phyloP scores from a whole-genome alignment of 257 asterid species.

The Parsonsia alboflavescens region DNA sequence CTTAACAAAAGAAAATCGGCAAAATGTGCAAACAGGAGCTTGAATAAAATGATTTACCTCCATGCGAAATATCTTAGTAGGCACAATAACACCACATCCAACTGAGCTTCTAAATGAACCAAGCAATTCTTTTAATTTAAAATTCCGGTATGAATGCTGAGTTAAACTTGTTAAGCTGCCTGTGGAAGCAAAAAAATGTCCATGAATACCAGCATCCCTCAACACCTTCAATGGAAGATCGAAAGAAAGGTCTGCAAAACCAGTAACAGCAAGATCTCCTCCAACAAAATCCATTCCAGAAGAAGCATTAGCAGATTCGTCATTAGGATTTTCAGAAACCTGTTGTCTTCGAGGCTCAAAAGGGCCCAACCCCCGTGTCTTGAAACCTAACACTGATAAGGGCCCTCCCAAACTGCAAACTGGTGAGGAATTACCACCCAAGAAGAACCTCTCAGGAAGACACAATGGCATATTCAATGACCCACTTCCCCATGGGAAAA shows the following conservation, averaged over 20 bases:
- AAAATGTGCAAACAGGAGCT: neutral
- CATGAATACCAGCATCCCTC: constrained; percentile 86
- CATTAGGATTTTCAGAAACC: constrained; percentile 33
- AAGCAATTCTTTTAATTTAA: constrained; percentile 49
- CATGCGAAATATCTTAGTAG: constrained; percentile 85
- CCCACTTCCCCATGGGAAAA: constrained; percentile 86
- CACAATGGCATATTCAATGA: constrained; percentile 48
- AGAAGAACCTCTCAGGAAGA: constrained; percentile 80
- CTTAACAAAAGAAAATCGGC: too few relatives aligned
- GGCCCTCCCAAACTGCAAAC: constrained; percentile 85
- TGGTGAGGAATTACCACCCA: constrained; percentile 87
- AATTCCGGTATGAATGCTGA: constrained; percentile 50
- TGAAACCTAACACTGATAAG: constrained; percentile 82
- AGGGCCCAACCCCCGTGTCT: constrained; percentile 88
- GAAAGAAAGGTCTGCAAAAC: constrained; percentile 85
- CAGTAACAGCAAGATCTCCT: constrained; percentile 91
- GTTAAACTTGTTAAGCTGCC: constrained; percentile 80
- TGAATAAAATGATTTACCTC: constrained; percentile 51
- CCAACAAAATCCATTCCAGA: constrained; percentile 68
- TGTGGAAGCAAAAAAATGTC: constrained; percentile 79
- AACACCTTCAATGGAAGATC: constrained; percentile 81
- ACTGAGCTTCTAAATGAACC: constrained; percentile 76
- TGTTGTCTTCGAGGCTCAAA: constrained; percentile 65
- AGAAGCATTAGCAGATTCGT: constrained; percentile 39
- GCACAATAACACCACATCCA: constrained; percentile 77